Conservation (phyloP, 768 basidiomycete genomes). For the Pisolithus tinctorius region DNA sequence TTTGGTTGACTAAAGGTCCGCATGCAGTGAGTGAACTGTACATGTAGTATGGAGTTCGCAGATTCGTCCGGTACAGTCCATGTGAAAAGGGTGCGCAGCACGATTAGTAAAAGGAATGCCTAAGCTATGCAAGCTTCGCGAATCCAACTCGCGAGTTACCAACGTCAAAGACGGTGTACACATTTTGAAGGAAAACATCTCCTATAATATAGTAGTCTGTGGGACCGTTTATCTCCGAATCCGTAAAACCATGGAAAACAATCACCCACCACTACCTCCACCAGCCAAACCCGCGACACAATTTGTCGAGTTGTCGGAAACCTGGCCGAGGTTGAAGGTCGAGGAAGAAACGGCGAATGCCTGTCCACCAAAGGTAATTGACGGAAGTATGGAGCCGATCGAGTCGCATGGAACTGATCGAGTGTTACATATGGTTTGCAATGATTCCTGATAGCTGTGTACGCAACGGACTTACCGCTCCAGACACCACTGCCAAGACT, state of each 20-base stretch:
- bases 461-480: conserved; percentile 19
- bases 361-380: conserved; percentile 34
- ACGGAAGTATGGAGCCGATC: conserved; percentile 19
- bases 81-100: too few species aligned
- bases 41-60: not conserved
- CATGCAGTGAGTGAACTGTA: not conserved
- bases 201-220: conserved; percentile 29
- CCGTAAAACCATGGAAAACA: not conserved
- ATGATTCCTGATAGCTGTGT: not conserved
- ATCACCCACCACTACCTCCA: conserved; percentile 16
- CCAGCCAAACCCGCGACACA: conserved; percentile 34
- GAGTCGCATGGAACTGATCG: conserved; percentile 27
- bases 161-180: conserved; percentile 27
- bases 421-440: not conserved
- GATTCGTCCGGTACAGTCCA: not conserved
- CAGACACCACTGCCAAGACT: conserved; percentile 29
- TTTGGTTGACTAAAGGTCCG: not conserved
- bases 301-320: conserved; percentile 21
- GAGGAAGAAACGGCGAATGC: conserved; percentile 29
- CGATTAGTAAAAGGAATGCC: not conserved
- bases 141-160: conserved; percentile 34
- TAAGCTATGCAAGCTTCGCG: conserved; percentile 23
- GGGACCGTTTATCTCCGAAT: not conserved
- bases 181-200: conserved; percentile 29
- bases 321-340: conserved; percentile 38